Evolutionary conservation across 139 green algal genomes (phyloP), one percentile per base, ranked within the genome.

Genomic region (Parachlorella kessleri): DNA sequence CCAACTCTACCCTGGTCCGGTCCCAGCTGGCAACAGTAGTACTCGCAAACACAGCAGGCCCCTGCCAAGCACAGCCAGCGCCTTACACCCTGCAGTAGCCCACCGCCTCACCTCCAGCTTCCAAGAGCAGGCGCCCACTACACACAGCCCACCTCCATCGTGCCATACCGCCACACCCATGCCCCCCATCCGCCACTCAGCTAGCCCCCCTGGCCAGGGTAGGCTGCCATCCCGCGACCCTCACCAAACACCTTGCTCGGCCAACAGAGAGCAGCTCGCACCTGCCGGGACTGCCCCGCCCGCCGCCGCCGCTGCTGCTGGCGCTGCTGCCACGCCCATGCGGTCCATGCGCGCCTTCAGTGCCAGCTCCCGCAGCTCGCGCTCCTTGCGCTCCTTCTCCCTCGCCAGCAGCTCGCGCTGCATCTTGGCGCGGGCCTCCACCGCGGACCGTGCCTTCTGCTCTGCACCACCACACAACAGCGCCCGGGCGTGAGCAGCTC

Each of bases 351-450:
- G 90, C 38, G 97, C 97, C 73, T 86, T 81, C 87, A 94, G 88
- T 39, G 97, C 97, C 78, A 99, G 88, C 74, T 96, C 85, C 9
- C 97, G 86, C 78, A 99, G 91, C 89, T 98, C 92, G 38, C 85
- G 76, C 88, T 99, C 97, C 91, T 98, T 98, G 80, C 94, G 92
- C 73, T 94, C 90, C 86, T 96, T 94, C 83, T 98, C 92, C 65
- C 92, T 83, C 3, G 82, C 76, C 76, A 93, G 84, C 64, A 98
- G 73, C 91, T 99, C 94, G 36, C 82, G 83, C 82, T 97, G 92
- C 71, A 99, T 94, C 54, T 90, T 91, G 39, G 88, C 85, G 37
- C 97, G 90, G 53, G 75, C 68, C 77, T 88, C 78, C 42, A 88
- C 83, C 40, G 94, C 89, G 84, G 95, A 86, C 28, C 97, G 89